Evolutionary conservation across 1,284 basidiomycete species (phyloP), one percentile per base, ranked within the genome.

Genomic region (Rhodotorula sp.): DNA sequence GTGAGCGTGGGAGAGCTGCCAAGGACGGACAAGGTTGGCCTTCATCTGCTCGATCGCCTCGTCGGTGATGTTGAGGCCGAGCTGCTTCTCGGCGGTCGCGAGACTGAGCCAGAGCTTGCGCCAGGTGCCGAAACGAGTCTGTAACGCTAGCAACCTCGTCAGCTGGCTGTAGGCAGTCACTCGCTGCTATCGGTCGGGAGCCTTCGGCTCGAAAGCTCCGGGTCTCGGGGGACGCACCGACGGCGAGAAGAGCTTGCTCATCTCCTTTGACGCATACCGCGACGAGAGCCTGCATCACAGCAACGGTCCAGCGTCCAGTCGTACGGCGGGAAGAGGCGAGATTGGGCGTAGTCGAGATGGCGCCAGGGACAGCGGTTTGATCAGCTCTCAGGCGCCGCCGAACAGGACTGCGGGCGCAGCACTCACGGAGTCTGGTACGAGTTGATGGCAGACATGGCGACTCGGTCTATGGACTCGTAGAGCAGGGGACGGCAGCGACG

Each of bases 91-190:
- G 16, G 95, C 95, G 68, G 92, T 90, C 68, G 95, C 97, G 60
- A 99, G 90, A 82, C 91, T 95, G 76, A 99, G 87, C 95, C 95
- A 99, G 34, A 99, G 86, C 80, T 91, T 86, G 77, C 95, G 86
- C 95, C 95, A 99, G n/a, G 95, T 98, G 72, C 88, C 88, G 83
- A 97, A 99, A 34, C 97, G 91, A 76, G 91, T 95, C 94, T 97
- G 66, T 8, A 43, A 14, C 38, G 38, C 38, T 43, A 43, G 38
- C 38, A 16, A 6, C n/a, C 28, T 45, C 18, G 55, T 49, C 21
- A 26, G 31, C 43, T 5, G 43, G 19, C 34, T 34, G 18, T 3
- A 58, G 18, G 14, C 19, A 3, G 57, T 43, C 19, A 19, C 14
- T 34, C 34, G 34, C 34, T 34, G 21, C 34, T 38, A 8, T 18